Base-by-base conservation (phyloP, 169 alveolate genomes). In the Babesia caballi region DNA sequence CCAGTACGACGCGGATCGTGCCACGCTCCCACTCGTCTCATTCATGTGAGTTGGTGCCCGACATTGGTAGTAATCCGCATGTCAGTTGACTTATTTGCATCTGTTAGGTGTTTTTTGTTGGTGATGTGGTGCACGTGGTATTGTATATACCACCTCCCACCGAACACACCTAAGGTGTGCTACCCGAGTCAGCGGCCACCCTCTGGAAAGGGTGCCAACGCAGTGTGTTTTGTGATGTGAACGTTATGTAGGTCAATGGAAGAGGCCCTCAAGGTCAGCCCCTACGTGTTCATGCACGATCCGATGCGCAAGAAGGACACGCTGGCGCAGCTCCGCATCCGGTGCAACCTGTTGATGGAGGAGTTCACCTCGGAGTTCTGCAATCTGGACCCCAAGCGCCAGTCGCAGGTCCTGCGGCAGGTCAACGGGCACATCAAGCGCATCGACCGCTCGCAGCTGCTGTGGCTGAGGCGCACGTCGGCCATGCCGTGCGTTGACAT, bases 301-400 rank as follows among this genome's bases (percentile, higher is more conserved):
- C 84, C 88, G 28, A 28, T 33, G 50, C 58, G 72, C 32, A 59
- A 42, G 50, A 36, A 35, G 21, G 88, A 81, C 8, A 61, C 82
- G 19, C 65, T 71, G 35, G 82, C 88, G 14, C 82, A 81, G 44
- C 27, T 81, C 0, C 57, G 88, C n/a, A 81, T 81, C 12, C 71
- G 61, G 36, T 81, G 88, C 65, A 61, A 71, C 73, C 67, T 81
- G 19, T 46, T 56, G 72, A 36, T 54, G 72, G 84, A 81, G 21
- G 88, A 81, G 42, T 81, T 67, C 52, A 81, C 83, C 6, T 69
- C 88, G 4, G 76, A 81, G 17, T 81, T 81, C 41, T 58, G 77
- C 42, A 71, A 69, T 36, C 50, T 81, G 6, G 51, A 38, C 21
- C 78, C 81, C 54, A 57, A 49, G 32, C 52, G 65, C 4, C 88